Evolutionary conservation across 306 rosid species (phyloP), one percentile per base, ranked within the genome.

Genomic region (Cyamopsis tetragonoloba): DNA sequence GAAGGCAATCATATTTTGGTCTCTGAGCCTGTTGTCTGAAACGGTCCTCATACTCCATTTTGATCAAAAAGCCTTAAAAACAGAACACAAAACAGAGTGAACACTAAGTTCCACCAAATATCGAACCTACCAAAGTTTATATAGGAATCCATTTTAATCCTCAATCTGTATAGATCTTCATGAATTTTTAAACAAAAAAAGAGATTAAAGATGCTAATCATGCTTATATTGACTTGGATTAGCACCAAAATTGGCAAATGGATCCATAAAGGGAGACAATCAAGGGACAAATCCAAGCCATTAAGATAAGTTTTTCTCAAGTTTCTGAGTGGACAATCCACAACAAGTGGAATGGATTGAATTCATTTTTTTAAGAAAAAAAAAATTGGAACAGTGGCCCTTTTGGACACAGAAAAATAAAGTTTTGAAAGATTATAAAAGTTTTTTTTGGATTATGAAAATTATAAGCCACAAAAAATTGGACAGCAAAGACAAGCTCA

Each of bases 1-100:
- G 89, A 73, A 95, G 96, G 60, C 97, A 95, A 9, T 95, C 99
- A 68, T 80, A 88, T 84, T 86, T 91, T 43, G 87, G 77, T 66
- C 89, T 89, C 73, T 81, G 87, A 69, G 80, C 82, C 26, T 83
- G 90, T 65, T 85, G 90, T 73, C 86, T 80, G 80, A 77, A 84
- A n/a, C 82, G 75, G 56, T 73, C 75, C 27, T 86, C 91, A 42
- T 59, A 90, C 70, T 80, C 99, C 99, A 93, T 93, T 79, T 81
- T 50, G 19, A 72, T 68, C 39, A 67, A 31, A 56, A 69, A 66
- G 14, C 79, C 59, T 77, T 80, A n/a, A 62, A 41, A 19, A 68
- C 5, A 27, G 12, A 65, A 64, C 56, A 14, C 24, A 69, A 75
- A 74, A 72, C 41, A 62, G 61, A 42, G 66, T 78, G 41, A 77